Base-by-base conservation (phyloP, 2,329 filamentous ascomycete genomes). In the Chrysosporium keratinophilum region DNA sequence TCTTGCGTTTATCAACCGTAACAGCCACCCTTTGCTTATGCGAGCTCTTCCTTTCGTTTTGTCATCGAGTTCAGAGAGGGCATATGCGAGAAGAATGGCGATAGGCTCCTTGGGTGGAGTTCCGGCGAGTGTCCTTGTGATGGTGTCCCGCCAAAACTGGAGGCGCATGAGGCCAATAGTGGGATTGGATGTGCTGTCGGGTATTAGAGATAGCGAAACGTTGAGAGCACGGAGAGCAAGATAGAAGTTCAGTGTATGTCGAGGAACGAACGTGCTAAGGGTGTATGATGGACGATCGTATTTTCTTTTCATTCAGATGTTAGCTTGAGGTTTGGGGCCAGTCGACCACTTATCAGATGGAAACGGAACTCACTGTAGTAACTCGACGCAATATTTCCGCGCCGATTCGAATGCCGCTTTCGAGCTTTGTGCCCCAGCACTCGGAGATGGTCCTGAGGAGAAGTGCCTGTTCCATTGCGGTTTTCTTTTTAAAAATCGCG, bases 191-290 rank as follows among this genome's bases (percentile, higher is more conserved):
- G 93, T 90, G 11, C 87, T 82, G 70, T 97, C 91, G 54, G 93
- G 88, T 58, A 97, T 85, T 54, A 87, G 81, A 43, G 91, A 87
- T 56, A 96, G 80, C 69, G 96, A 91, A 63, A 97, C 79, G 67
- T 98, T 98, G 69, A 98, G 83, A 49, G 90, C 86, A 58, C 91
- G 87, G 55, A 98, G 82, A 56, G 90, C 88, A 61, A 95, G 80
- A 71, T 97, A 96, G 60, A 88, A 85, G 69, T 94, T 84, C 63
- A 83, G 83, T 11, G 85, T 78, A 31, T 83, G 77, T 2, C 75
- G 75, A 1, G 88, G 89, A 57, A 96, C 80, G 71, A 96, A 95
- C 57, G 87, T 84, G 59, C 87, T 84, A 56, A 96, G 81, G 35
- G 93, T 79, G 67, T 88, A 88, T 14, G 93, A 89, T 58, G 94